A percentile compares a stretch with the other conserved stretches of the same genome.
Conservation (phyloP, 257 asterid species). For the Capsicum chinense region DNA sequence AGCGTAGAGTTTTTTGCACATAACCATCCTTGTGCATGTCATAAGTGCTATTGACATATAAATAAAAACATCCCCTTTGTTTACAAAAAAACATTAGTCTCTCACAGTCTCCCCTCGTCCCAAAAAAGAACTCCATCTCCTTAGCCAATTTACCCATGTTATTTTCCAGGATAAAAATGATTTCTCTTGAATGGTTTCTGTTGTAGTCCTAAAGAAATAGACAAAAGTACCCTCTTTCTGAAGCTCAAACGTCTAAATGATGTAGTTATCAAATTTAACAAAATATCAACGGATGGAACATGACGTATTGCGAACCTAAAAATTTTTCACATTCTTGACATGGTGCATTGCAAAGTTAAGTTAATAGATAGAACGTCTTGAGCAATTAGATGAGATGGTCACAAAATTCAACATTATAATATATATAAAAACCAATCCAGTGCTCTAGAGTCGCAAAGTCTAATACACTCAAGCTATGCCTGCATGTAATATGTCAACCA, state of each 20-base stretch:
- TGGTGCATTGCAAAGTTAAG: neutral
- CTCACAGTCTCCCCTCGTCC: neutral
- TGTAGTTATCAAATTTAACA: neutral
- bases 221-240: neutral
- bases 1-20: neutral
- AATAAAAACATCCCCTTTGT: neutral
- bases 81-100: neutral
- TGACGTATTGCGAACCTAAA: too few relatives aligned
- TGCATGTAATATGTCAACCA: neutral
- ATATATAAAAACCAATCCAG: neutral
- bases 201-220: neutral
- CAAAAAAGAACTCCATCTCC: neutral
- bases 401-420: neutral
- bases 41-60: neutral
- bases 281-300: neutral
- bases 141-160: neutral
- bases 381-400: conserved; percentile 21
- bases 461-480: neutral
- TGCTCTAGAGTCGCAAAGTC: neutral
- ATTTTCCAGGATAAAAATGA: neutral
- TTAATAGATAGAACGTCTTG: neutral
- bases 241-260: neutral
- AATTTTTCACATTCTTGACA: neutral
- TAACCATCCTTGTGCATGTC: neutral
- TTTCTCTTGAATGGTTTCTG: neutral